A percentile compares a stretch with the other conserved stretches of the same genome.
These are phyloP conservation scores for Selenicereus undatus DNA, from an alignment of 148 eudicot species.

Conservation along the genomic window DNA sequence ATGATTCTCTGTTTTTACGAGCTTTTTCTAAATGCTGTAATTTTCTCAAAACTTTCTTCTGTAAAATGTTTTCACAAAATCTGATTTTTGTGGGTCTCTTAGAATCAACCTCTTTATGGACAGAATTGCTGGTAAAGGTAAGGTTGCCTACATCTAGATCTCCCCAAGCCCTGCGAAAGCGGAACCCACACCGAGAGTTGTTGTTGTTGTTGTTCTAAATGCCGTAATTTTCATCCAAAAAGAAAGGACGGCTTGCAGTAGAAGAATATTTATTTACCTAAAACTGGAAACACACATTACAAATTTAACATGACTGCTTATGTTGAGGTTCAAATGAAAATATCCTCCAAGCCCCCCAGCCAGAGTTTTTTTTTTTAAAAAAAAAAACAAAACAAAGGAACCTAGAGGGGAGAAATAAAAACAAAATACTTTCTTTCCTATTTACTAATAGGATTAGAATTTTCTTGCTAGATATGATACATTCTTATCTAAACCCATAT, in stretches of 20 bases:
- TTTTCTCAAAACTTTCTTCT: too few relatives aligned
- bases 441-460: background rate
- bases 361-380: too few relatives aligned
- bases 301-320: background rate
- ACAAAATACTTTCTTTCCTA: background rate
- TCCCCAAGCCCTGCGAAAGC: too few relatives aligned
- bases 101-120: too few relatives aligned
- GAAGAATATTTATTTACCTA: background rate
- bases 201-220: too few relatives aligned
- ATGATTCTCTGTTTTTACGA: background rate
- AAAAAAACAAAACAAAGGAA: background rate
- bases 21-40: background rate
- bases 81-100: too few relatives aligned
- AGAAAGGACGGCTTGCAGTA: background rate
- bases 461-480: background rate
- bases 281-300: background rate
- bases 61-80: too few relatives aligned
- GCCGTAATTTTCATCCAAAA: background rate
- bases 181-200: too few relatives aligned
- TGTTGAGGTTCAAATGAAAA: background rate
- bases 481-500: conserved; percentile 39
- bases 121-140: too few relatives aligned
- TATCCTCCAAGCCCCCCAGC: background rate
- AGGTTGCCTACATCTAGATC: too few relatives aligned
- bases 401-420: background rate